Percentiles rank a stretch among this genome's conserved stretches.
These are phyloP conservation scores for Suillus variegatus DNA, from an alignment of 768 basidiomycete genomes.

Conservation along the genomic window DNA sequence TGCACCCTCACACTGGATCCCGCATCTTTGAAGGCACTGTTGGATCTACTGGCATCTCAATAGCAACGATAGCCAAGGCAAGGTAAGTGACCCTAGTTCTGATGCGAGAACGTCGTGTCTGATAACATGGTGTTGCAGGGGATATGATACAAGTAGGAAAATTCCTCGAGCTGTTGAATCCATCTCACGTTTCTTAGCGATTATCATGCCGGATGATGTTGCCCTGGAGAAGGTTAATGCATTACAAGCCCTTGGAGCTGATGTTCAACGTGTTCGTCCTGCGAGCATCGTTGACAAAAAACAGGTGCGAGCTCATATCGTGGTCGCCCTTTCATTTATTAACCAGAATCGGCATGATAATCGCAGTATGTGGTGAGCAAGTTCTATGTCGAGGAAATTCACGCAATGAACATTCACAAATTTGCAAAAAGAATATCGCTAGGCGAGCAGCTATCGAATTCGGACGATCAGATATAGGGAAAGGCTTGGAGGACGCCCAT, in stretches of 20 bases:
- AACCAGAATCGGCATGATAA: conserved; percentile 1
- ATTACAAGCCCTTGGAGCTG: conserved; percentile 79
- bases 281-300: conserved; percentile 97
- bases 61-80: conserved; percentile 90
- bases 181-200: conserved; percentile 48
- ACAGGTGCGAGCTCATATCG: conserved; percentile 53
- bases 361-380: conserved; percentile 64
- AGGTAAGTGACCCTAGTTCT: conserved; percentile 47
- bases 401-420: neutral
- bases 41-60: conserved; percentile 93
- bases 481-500: conserved; percentile 16
- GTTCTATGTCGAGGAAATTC: neutral
- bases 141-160: conserved; percentile 79
- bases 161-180: neutral
- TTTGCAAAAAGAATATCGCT: conserved; percentile 74
- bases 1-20: conserved; percentile 85
- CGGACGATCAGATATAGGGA: conserved; percentile 42
- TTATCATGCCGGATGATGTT: conserved; percentile 89
- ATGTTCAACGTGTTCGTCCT: conserved; percentile 89
- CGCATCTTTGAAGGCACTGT: conserved; percentile 98
- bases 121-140: conserved; percentile 44
- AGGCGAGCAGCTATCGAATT: conserved; percentile 76
- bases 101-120: neutral
- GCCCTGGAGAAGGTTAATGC: conserved; percentile 90
- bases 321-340: conserved; percentile 8